Evolutionary conservation across 768 basidiomycete genomes (phyloP), one percentile per base, ranked within the genome.

Genomic region (Panaeolus cyanescens): DNA sequence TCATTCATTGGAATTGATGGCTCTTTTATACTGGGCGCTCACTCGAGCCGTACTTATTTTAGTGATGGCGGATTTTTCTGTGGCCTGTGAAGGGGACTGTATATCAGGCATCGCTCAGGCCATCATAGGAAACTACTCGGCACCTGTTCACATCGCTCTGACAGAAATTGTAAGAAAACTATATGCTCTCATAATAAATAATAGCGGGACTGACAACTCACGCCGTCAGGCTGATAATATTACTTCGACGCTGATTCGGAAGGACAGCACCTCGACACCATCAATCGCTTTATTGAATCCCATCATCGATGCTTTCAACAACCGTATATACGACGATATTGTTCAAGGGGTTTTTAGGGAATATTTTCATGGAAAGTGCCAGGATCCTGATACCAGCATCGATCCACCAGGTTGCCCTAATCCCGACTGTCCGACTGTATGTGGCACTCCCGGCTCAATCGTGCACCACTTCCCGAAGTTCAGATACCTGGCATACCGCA

Each of bases 361-460:
- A n/a, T 84, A 76, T 73, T 93, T 93, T 71, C 91, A 92, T 64
- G 91, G 91, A 59, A 92, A 90, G 73, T 92, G 91, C 67, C 82
- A 83, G 68, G 65, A 77, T 22, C 66, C 67, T 30, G 39, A 30
- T 6, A 75, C 83, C 42, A 84, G 85, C 39, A 73, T 79, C 59
- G 83, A 89, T 37, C 91, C 90, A 15, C 56, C 74, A 1, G 91
- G 91, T 22, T 92, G 91, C 65, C 91, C 91, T 8, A 90, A 92
- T 65, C 89, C 90, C 33, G 85, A 92, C 67, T 93, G 91, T 69
- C 84, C 89, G 20, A 83, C 91, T 59, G 83, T 91, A 32, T 92
- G 91, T 64, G 90, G 91, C 67, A 92, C 91, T 5, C 89, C 91
- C n/a, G 90, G 91, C 9, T 92, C 90, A 2, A 73, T 93, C 65